Percentiles rank a stretch among this genome's conserved stretches.
Conservation (phyloP, 345 rosid species). For the Eutrema japonicum region DNA sequence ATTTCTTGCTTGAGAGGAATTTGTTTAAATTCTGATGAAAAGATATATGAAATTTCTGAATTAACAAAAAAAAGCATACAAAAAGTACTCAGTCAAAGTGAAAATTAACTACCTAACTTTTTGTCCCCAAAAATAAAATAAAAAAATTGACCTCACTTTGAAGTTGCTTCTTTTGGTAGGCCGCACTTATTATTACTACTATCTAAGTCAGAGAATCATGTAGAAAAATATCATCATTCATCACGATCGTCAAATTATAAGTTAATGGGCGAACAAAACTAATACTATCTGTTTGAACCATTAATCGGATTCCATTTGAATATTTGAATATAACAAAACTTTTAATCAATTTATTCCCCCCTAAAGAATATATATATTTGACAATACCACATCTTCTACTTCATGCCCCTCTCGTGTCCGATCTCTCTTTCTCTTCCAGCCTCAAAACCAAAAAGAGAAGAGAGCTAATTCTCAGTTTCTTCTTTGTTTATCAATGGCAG, state of each 20-base stretch:
- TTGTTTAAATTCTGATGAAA: too few species aligned
- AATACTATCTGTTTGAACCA: background rate
- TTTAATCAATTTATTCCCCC: background rate
- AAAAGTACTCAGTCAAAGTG: background rate
- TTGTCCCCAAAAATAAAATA: too few species aligned
- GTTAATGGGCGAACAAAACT: background rate
- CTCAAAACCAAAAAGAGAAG: slow-evolving; percentile 26
- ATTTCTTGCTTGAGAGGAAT: too few species aligned
- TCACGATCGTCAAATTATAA: slow-evolving; percentile 17
- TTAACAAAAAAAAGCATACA: background rate
- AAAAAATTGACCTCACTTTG: background rate
- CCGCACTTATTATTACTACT: background rate
- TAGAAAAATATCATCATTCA: slow-evolving; percentile 27
- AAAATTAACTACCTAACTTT: too few species aligned
- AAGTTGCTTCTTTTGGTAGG: slow-evolving; percentile 8
- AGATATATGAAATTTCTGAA: too few species aligned
- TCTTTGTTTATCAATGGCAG: slow-evolving; percentile 57
- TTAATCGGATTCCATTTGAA: slow-evolving; percentile 12
- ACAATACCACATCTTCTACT: slow-evolving; percentile 40
- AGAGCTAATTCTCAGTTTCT: slow-evolving; percentile 18
- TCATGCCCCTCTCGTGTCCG: slow-evolving; percentile 43
- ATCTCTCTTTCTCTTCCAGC: slow-evolving; percentile 23
- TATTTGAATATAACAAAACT: slow-evolving; percentile 4
- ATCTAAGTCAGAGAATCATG: slow-evolving; percentile 13
- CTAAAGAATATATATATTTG: slow-evolving; percentile 40